Conservation (phyloP, 371 early-diverging fungal species). For the Mucor racemosus region DNA sequence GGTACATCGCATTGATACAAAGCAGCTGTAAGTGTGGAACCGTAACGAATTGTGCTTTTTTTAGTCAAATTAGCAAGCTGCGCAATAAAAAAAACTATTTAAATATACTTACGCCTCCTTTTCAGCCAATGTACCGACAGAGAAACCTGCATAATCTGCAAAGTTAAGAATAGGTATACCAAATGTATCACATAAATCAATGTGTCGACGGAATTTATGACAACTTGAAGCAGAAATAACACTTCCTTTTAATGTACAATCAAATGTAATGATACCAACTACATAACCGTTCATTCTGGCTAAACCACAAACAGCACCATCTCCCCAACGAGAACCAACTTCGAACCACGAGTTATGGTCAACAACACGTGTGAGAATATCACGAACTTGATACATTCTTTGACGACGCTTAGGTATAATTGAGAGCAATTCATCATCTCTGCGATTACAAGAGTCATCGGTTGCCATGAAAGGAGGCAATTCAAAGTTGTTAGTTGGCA, state of each 20-base stretch:
- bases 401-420: slow-evolving; percentile 50
- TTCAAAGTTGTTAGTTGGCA: slow-evolving; percentile 36
- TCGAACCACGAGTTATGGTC: slow-evolving; percentile 50
- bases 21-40: slow-evolving; percentile 50
- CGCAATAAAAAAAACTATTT: background rate
- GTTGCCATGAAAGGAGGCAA: slow-evolving; percentile 29
- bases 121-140: slow-evolving; percentile 49
- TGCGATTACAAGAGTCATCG: slow-evolving; percentile 32
- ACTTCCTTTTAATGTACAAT: slow-evolving; percentile 43
- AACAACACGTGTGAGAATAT: slow-evolving; percentile 38
- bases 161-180: slow-evolving; percentile 51
- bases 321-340: slow-evolving; percentile 53
- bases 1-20: slow-evolving; percentile 54
- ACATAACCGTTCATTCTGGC: slow-evolving; percentile 42
- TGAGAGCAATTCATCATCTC: slow-evolving; percentile 40
- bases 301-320: slow-evolving; percentile 51
- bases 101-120: slow-evolving; percentile 46
- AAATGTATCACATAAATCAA: slow-evolving; percentile 52
- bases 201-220: slow-evolving; percentile 51
- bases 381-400: slow-evolving; percentile 47
- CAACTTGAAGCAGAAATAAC: slow-evolving; percentile 42
- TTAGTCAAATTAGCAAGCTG: background rate
- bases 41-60: slow-evolving; percentile 47
- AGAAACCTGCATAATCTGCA: slow-evolving; percentile 54
- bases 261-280: slow-evolving; percentile 49